Percentiles rank a stretch among this genome's conserved stretches.
phyloP scores from a whole-genome alignment of 2,329 filamentous ascomycete species.

The Penicillium sp. region DNA sequence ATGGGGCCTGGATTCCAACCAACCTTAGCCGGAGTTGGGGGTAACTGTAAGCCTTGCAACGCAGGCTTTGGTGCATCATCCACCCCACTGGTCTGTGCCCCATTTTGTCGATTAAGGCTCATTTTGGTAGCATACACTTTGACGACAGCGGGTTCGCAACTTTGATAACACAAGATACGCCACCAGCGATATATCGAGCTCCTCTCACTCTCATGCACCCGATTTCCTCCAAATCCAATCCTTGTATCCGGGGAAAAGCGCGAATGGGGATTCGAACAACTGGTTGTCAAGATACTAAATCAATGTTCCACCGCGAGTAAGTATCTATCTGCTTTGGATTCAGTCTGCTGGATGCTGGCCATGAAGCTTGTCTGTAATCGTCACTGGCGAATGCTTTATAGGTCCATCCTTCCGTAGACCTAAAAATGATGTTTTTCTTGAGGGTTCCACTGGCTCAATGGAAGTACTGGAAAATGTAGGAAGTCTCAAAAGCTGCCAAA shows the following conservation, averaged over 20 bases:
- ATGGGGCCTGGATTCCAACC: neutral
- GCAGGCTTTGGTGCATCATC: constrained; percentile 17
- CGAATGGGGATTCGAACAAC: neutral
- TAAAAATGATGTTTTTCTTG: neutral
- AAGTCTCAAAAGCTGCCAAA: neutral
- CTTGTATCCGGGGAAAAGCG: neutral
- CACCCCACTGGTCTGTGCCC: constrained; percentile 19
- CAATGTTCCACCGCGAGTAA: neutral
- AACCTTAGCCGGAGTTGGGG: constrained; percentile 24
- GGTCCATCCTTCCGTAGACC: constrained; percentile 17
- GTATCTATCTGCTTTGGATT: constrained; percentile 6
- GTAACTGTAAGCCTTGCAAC: constrained; percentile 22
- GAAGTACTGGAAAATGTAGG: neutral
- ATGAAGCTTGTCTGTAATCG: constrained; percentile 19
- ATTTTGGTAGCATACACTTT: constrained; percentile 25
- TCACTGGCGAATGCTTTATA: constrained; percentile 12
- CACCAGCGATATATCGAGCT: neutral
- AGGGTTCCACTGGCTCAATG: neutral
- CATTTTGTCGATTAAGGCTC: constrained; percentile 37
- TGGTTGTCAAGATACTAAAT: neutral
- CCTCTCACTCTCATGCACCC: neutral
- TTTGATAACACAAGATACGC: neutral
- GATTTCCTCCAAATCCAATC: neutral
- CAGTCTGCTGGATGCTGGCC: constrained; percentile 14
- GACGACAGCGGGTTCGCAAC: neutral